Evolutionary conservation across 805 yeast genomes (phyloP), one percentile per base, ranked within the genome.

Genomic region (Cyberlindnera euphorbiiphila): DNA sequence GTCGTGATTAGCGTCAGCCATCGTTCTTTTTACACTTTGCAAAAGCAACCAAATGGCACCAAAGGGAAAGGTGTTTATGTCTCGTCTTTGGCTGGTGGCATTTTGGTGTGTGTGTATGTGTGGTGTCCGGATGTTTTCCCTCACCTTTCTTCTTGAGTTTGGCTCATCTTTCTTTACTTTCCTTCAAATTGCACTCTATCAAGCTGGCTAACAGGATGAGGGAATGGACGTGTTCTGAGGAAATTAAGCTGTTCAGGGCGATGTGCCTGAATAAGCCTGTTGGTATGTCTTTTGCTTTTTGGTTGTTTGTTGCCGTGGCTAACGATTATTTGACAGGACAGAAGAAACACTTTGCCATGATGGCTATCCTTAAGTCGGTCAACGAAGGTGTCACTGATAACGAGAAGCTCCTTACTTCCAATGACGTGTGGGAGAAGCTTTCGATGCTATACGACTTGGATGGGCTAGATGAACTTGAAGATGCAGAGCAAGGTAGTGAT

Each of bases 261-360:
- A 66, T 81, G 2, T 76, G 86, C 46, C 78, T 73, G 49, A 69
- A 66, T 61, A 80, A 78, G 54, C 93, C 93, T 0, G 80, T 78
- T 0, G 94, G 94, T 1, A 18, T 20, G 45, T 37, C 13, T 18
- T 6, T 16, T 20, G 31, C 19, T 25, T 21, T 18, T 22, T 22
- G 11, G 19, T 5, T 13, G 23, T 18, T n/a, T n/a, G n/a, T n/a
- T n/a, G n/a, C n/a, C n/a, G n/a, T n/a, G n/a, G 19, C 7, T 7
- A 31, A 21, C 27, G 13, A 53, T 56, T 22, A 21, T 18, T 21
- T 14, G 13, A 26, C 33, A 44, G 48, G 49, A 31, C 30, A 41
- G 15, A 36, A 42, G 31, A 54, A 50, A 17, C 64, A 64, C 39
- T 61, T 47, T 61, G 76, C 58, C 41, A 71, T 53, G 57, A 65